Base-by-base conservation (phyloP, 2,329 filamentous ascomycete species). In the Fusarium albosuccineum region DNA sequence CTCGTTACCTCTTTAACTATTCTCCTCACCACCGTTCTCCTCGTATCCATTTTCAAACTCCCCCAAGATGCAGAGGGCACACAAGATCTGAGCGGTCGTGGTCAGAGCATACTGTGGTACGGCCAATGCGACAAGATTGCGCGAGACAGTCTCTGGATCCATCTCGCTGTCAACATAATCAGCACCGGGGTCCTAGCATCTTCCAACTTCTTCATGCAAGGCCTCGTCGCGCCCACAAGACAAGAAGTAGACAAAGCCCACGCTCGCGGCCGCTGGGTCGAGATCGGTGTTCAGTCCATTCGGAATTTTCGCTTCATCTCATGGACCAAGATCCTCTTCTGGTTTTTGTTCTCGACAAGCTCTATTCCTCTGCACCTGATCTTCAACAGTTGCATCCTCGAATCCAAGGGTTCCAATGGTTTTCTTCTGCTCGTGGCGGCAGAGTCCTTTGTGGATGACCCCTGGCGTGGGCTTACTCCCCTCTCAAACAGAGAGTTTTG, bases 141-240 rank as follows among this genome's bases (percentile, higher is more conserved):
- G 0, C 46, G 13, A 2, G 62, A 49, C 2, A 66, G 66, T 14
- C 41, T 66, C 3, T 59, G 53, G 42, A 68, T 70, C 1, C 67
- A 70, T 42, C 8, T 70, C 5, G 42, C 55, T 29, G 68, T 70
- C 3, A 70, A 70, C 16, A 17, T 68, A 0, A 33, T 70, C 5
- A 48, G 73, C 3, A 79, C 76, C 0, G 55, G 73, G 0, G 55
- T 81, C 11, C 54, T 22, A 22, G 22, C 22, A 22, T 22, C 22
- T 3, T 22, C 22, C 22, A 22, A 22, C 22, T 22, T 22, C 36
- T 77, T 75, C 17, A 79, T 79, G 74, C 79, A 80, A 40, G 65
- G 74, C 1, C 70, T 78, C 1, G 72, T 70, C 0, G 76, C 78
- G 1, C 79, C 78, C 0, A 79, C 77, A 0, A 61, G 78, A 8